Conservation (phyloP, 2,329 filamentous ascomycete genomes). For the Fusarium keratoplasticum region DNA sequence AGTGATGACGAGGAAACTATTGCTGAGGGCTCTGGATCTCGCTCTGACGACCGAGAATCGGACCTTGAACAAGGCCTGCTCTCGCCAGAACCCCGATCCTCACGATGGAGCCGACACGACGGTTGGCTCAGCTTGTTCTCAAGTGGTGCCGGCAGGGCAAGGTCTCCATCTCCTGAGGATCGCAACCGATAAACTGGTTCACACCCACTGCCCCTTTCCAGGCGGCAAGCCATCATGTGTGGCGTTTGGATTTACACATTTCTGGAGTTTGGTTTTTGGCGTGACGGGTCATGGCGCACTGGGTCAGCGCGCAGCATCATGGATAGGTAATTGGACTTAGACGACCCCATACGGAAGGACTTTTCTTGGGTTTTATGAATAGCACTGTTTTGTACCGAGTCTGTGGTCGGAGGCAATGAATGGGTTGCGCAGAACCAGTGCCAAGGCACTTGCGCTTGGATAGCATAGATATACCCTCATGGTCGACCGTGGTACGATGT, state of each 20-base stretch:
- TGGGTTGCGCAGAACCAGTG: conserved; percentile 13
- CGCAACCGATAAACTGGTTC: conserved; percentile 33
- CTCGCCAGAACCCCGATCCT: conserved; percentile 33
- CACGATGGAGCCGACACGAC: conserved; percentile 44
- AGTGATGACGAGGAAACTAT: conserved; percentile 54
- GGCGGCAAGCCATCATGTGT: conserved; percentile 11
- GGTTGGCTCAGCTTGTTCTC: conserved; percentile 56
- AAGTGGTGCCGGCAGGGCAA: conserved; percentile 39
- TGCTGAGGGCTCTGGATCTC: conserved; percentile 50
- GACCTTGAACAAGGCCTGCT: conserved; percentile 60
- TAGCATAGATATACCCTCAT: conserved; percentile 38
- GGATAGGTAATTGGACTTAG: conserved; percentile 16
- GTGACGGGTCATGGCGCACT: conserved; percentile 18
- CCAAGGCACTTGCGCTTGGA: conserved; percentile 18
- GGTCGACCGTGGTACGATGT: conserved; percentile 19
- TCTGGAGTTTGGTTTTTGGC: conserved; percentile 30
- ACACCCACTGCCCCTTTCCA: conserved; percentile 5
- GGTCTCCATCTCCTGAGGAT: conserved; percentile 44
- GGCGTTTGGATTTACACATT: conserved; percentile 30
- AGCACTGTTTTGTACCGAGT: conserved; percentile 5
- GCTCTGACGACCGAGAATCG: conserved; percentile 45
- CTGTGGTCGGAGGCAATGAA: conserved; percentile 17
- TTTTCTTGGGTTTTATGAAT: conserved; percentile 10
- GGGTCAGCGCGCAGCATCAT: conserved; percentile 25
- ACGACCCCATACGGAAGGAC: conserved; percentile 17